Base-by-base conservation (phyloP, 129 eudicot genomes). In the Lactuca sativa region DNA sequence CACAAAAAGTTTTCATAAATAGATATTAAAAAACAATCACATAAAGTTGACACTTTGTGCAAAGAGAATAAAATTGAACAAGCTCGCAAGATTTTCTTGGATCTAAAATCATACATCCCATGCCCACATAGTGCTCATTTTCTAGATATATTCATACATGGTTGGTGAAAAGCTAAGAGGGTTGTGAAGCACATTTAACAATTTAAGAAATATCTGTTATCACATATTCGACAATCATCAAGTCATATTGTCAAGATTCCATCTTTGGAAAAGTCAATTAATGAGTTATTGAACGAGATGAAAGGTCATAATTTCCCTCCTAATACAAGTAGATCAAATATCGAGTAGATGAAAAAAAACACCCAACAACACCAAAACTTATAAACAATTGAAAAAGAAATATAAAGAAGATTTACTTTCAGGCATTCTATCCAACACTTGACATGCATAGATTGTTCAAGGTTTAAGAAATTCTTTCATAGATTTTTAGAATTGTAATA, bases 81-180 rank as follows among this genome's bases (percentile, higher is more conserved):
- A 77, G 98, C 98, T 6, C 95, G 96, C 33, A 77, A 30, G 10
- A 60, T 89, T 17, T 92, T 89, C 74, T 74, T 84, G 80, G 86
- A 89, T 66, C 82, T 92, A 16, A 92, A 86, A 30, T 69, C 88
- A 9, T 77, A 65, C 43, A 86, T 92, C 30, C 71, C 72, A 21
- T 21, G 31, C 98, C 96, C 36, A 81, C 78, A 21, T 21, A 21
- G 21, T 69, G 83, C 83, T 38, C 70, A 84, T 74, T 88, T 95
- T 33, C 89, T 80, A 73, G 89, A 86, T 62, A 92, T 92, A 17
- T 89, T 92, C 49, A 83, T 92, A n/a, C 91, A 86, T 21, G 95
- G 98, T 66, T 92, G 98, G 98, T 89, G 98, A 86, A 89, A 92
- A 61, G 78, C 86, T 47, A 86, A 80, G 34, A 80, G 92, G 83